These are phyloP conservation scores for Termitomyces sp. DNA, from an alignment of 768 basidiomycete species.

Conservation along the genomic window DNA sequence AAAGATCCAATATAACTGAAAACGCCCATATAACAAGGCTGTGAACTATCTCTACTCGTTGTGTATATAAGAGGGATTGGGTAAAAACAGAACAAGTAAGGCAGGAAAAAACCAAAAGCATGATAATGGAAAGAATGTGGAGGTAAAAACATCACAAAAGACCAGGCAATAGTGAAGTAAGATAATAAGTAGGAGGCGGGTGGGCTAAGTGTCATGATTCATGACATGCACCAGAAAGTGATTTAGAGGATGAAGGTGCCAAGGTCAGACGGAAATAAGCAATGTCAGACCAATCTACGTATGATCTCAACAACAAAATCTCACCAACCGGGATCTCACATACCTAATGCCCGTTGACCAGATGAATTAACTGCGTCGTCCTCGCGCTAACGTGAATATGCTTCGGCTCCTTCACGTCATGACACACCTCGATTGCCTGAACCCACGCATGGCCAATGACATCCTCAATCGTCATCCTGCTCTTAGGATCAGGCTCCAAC, in stretches of 20 bases:
- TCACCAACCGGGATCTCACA: background rate
- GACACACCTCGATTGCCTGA: constrained; percentile 76
- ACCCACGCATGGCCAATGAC: constrained; percentile 78
- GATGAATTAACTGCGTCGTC: constrained; percentile 50
- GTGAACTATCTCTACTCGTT: background rate
- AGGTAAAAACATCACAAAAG: background rate
- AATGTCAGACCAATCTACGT: background rate
- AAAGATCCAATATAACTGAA: background rate
- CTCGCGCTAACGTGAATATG: constrained; percentile 71
- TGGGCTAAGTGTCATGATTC: no score
- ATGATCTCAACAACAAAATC: background rate
- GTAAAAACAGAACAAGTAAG: background rate
- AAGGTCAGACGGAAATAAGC: background rate
- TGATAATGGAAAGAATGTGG: background rate
- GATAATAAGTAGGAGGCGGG: background rate
- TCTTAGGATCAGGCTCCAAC: constrained; percentile 91
- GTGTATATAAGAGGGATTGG: background rate
- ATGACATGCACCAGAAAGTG: background rate
- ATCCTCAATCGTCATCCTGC: constrained; percentile 72
- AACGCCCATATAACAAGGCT: background rate
- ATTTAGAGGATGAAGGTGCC: background rate
- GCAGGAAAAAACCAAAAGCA: background rate
- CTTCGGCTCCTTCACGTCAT: constrained; percentile 51
- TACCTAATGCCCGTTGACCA: constrained; percentile 14
- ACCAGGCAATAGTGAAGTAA: background rate